Base-by-base conservation (phyloP, 768 basidiomycete genomes). In the Terana coerulea region DNA sequence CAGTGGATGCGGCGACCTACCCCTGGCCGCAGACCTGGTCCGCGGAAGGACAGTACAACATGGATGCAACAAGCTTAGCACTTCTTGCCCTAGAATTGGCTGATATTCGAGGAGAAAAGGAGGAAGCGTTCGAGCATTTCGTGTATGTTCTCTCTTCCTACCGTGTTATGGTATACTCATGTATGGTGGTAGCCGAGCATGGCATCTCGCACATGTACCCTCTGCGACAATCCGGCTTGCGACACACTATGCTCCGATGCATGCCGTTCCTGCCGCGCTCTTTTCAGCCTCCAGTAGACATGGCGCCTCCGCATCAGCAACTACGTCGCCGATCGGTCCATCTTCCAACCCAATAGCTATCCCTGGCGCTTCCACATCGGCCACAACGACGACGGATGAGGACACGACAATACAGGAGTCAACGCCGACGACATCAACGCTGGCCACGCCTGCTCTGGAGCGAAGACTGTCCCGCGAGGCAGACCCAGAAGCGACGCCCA, bases 41-140 rank as follows among this genome's bases (percentile, higher is more conserved):
- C 17, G 43, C 54, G 15, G 87, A 90, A 52, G 75, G 79, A 40
- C 76, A 78, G 59, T 91, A 86, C 58, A 91, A 91, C 58, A 89
- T 91, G 86, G 89, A 91, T 64, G 83, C 89, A 1, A 91, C 89
- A 12, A 91, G 88, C 66, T 70, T 91, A 24, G 81, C 83, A 1
- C 67, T 91, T 47, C 76, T 83, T 53, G 89, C 77, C 8, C 69
- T 89, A 36, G 89, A 91, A 58, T 62, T 84, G 34, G 77, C 78
- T 42, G 88, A 91, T 63, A 88, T 91, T 43, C 75, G 86, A 41
- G 83, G 83, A 62, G 79, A 89, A 44, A 81, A 77, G 52, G 84
- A 86, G 37, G 84, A 83, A 53, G 89, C 89, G 3, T 91, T 91
- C 56, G 88, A 91, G 69, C 88, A 77, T 58, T 88, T 90, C 58